Conservation (phyloP, 345 rosid species). For the Streptanthus diversifolius region DNA sequence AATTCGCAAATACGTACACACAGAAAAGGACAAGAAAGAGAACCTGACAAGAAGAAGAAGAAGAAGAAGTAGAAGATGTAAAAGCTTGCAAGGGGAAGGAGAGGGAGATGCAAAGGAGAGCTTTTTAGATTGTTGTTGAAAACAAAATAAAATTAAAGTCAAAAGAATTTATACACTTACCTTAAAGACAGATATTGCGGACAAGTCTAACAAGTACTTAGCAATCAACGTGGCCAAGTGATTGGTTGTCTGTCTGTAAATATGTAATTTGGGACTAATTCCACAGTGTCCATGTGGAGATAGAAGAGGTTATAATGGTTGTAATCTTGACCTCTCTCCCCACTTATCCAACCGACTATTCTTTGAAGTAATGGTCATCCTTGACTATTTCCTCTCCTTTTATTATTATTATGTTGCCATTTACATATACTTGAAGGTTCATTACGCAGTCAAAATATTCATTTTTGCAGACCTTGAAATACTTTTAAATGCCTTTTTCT, state of each 20-base stretch:
- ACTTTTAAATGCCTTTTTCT: not conserved
- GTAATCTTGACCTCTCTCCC: constrained; percentile 14
- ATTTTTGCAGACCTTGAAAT: not conserved
- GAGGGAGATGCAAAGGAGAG: not conserved
- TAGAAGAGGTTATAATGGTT: constrained; percentile 1
- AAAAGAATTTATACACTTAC: constrained; percentile 28
- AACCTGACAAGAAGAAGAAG: constrained; percentile 26
- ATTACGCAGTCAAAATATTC: constrained; percentile 11
- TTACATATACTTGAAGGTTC: not conserved
- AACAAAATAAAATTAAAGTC: constrained; percentile 8
- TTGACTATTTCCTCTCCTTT: not conserved
- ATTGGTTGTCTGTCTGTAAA: constrained; percentile 31
- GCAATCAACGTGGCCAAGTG: constrained; percentile 34
- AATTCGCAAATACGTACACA: not conserved
- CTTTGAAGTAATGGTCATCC: constrained; percentile 20
- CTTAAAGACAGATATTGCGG: constrained; percentile 30
- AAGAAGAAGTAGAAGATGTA: too few relatives aligned
- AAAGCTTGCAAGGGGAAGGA: not conserved
- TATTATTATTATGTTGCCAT: not conserved
- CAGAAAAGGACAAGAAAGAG: not conserved
- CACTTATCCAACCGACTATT: constrained; percentile 31
- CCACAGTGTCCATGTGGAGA: constrained; percentile 30
- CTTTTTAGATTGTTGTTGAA: constrained; percentile 20
- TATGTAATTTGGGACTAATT: constrained; percentile 23
- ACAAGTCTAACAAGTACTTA: constrained; percentile 23